These are phyloP conservation scores for Colletotrichum ledebouriae DNA, from an alignment of 2,329 filamentous ascomycete genomes.

Conservation along the genomic window DNA sequence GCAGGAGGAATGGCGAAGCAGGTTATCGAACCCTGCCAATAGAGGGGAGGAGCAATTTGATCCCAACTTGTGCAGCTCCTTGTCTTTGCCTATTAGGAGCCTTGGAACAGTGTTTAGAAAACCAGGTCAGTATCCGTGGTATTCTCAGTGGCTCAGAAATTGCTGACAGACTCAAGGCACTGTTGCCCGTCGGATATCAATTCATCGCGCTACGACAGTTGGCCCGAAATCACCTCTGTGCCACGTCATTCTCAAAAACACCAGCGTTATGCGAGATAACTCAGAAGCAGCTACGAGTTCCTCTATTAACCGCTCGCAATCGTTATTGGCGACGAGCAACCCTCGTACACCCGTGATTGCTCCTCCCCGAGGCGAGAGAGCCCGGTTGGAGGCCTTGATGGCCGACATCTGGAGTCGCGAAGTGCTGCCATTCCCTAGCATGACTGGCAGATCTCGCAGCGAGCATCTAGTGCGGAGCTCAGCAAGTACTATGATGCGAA, in stretches of 20 bases:
- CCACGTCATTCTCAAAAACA: slow-evolving; percentile 90
- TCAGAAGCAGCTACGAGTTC: slow-evolving; percentile 56
- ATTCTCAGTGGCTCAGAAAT: too few relatives aligned
- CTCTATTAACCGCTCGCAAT: slow-evolving; percentile 82
- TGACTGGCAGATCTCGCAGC: slow-evolving; percentile 74
- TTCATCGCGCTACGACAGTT: slow-evolving; percentile 82
- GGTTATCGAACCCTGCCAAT: slow-evolving; percentile 67
- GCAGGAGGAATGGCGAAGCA: slow-evolving; percentile 82
- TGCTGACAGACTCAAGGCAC: slow-evolving; percentile 60
- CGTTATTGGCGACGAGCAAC: slow-evolving; percentile 77
- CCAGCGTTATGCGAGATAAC: slow-evolving; percentile 74
- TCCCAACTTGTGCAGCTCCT: slow-evolving; percentile 69
- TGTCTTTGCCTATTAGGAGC: slow-evolving; percentile 78
- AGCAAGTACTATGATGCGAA: slow-evolving; percentile 89
- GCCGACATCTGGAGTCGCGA: slow-evolving; percentile 89
- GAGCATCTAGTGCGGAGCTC: slow-evolving; percentile 81
- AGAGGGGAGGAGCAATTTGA: slow-evolving; percentile 62
- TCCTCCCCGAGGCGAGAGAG: slow-evolving; percentile 80
- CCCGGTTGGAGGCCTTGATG: slow-evolving; percentile 80
- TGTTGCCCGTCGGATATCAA: slow-evolving; percentile 77
- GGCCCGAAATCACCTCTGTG: slow-evolving; percentile 76
- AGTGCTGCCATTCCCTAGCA: slow-evolving; percentile 84
- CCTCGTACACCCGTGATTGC: slow-evolving; percentile 77
- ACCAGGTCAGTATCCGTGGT: slow-evolving; percentile 62
- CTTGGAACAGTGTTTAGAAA: slow-evolving; percentile 82